Conservation (phyloP, 1,139 yeast genomes). For the Kodamaea alishanica region DNA sequence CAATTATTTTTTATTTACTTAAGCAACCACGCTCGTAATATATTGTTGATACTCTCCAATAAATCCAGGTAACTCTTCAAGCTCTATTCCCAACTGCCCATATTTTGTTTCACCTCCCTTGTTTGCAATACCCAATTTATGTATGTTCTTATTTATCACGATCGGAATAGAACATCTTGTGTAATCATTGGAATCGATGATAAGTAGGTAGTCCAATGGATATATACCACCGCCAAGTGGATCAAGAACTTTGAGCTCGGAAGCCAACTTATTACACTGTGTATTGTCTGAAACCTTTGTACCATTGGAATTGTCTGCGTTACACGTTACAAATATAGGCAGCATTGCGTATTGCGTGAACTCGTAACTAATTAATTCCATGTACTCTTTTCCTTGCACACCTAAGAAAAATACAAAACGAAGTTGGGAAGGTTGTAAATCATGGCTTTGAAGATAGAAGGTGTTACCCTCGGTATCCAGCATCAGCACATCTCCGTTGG, state of each 20-base stretch:
- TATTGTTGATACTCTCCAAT: slow-evolving; percentile 22
- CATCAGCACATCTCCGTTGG: too few species aligned
- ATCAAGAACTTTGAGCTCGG: slow-evolving; percentile 31
- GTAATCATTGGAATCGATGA: slow-evolving; percentile 25
- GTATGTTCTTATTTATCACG: slow-evolving; percentile 5
- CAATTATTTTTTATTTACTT: neutral
- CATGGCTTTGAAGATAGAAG: neutral
- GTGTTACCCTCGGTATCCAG: too few species aligned
- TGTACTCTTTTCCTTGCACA: slow-evolving; percentile 21
- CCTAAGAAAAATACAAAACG: slow-evolving; percentile 17
- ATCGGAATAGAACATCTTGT: slow-evolving; percentile 25
- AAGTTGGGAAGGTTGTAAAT: neutral
- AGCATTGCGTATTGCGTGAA: slow-evolving; percentile 5
- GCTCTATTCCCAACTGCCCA: slow-evolving; percentile 14
- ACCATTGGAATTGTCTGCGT: neutral
- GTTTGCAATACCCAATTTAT: slow-evolving; percentile 1
- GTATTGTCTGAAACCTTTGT: slow-evolving; percentile 8
- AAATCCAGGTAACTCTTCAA: slow-evolving; percentile 18
- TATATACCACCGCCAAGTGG: slow-evolving; percentile 53
- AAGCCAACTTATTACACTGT: slow-evolving; percentile 20
- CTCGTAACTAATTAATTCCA: slow-evolving; percentile 9
- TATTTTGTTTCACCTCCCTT: slow-evolving; percentile 8
- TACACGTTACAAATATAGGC: slow-evolving; percentile 12
- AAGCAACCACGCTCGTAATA: slow-evolving; percentile 4
- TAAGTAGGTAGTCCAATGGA: slow-evolving; percentile 40